Percentiles rank a stretch among this genome's conserved stretches.
Conservation (phyloP, 73 alveolate species). For the Tetrahymena borealis region DNA sequence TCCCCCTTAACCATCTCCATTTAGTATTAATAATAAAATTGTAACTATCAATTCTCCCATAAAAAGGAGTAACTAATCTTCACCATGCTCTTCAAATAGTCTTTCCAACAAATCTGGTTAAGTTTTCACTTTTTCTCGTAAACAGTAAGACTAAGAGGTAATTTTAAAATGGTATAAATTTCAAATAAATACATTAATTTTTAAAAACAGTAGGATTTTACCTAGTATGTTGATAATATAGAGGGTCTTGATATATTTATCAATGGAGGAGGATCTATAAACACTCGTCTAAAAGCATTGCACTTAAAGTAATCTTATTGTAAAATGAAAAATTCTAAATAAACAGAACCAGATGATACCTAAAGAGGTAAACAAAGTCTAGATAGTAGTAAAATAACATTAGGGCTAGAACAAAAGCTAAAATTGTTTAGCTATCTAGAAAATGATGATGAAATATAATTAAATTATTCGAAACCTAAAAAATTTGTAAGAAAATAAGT, state of each 20-base stretch:
- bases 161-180: too few relatives aligned
- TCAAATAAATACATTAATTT: too few relatives aligned
- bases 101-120: too few relatives aligned
- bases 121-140: too few relatives aligned
- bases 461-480: neutral
- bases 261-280: neutral
- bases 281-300: neutral
- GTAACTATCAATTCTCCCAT: neutral
- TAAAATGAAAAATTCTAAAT: neutral
- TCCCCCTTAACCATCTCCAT: neutral
- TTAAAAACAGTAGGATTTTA: neutral
- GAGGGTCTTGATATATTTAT: neutral
- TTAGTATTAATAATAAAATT: neutral
- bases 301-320: neutral
- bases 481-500: neutral
- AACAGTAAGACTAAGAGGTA: too few relatives aligned
- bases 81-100: neutral
- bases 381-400: neutral
- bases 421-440: neutral
- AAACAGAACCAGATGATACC: neutral
- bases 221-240: neutral
- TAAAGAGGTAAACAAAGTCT: neutral
- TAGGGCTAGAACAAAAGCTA: neutral
- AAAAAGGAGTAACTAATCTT: neutral
- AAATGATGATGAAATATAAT: neutral